phyloP scores from a whole-genome alignment of 352 stramenopile genomes.

The Phytophthora colocasiae region DNA sequence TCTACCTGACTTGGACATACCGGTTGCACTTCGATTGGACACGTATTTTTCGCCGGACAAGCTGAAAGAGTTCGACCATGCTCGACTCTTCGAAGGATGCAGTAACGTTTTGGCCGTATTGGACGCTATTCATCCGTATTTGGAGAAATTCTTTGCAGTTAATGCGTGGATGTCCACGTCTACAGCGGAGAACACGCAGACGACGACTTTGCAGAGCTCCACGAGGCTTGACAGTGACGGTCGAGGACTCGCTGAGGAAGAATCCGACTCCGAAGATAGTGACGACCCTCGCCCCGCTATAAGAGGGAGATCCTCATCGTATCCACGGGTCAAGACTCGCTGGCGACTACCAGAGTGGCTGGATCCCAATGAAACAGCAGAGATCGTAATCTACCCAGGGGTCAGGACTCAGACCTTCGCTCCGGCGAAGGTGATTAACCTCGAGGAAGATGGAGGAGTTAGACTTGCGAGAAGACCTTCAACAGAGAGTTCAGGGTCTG shows the following conservation, averaged over 20 bases:
- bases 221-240: constrained; percentile 40
- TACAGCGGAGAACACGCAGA: constrained; percentile 37
- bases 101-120: constrained; percentile 68
- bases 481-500: constrained; percentile 22
- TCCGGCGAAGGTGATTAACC: constrained; percentile 68
- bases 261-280: constrained; percentile 51
- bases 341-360: constrained; percentile 54
- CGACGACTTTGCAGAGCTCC: constrained; percentile 50
- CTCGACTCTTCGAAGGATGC: constrained; percentile 58
- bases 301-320: constrained; percentile 32
- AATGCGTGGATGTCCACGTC: constrained; percentile 45
- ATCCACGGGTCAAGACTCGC: constrained; percentile 33
- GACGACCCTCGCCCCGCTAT: constrained; percentile 23
- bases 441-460: constrained; percentile 33
- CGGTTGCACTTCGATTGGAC: constrained; percentile 48
- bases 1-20: constrained; percentile 38
- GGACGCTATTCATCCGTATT: constrained; percentile 68
- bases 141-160: constrained; percentile 53
- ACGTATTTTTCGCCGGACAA: constrained; percentile 59
- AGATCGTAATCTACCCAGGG: constrained; percentile 63
- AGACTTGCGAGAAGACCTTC: constrained; percentile 24
- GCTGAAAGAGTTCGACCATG: constrained; percentile 58
- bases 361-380: constrained; percentile 50
- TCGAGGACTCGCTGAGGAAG: constrained; percentile 34
- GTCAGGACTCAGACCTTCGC: constrained; percentile 58